Evolutionary conservation across 768 basidiomycete species (phyloP).

Genomic region (Multifurca ochricompacta): DNA sequence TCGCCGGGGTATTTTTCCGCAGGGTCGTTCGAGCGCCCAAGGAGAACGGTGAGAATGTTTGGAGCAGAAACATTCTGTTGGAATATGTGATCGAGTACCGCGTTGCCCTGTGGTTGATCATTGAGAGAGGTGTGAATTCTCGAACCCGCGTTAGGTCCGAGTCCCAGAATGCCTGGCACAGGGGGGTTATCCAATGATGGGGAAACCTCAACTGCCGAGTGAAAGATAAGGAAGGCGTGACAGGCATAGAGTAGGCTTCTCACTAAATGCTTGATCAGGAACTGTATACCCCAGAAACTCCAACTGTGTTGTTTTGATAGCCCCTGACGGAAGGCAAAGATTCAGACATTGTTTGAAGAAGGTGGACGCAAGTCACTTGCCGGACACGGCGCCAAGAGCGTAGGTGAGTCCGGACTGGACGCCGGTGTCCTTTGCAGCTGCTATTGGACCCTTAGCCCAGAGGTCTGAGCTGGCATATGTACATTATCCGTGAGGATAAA

Average conservation of each 20-base stretch:
- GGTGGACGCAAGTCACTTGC: neutral
- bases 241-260: neutral
- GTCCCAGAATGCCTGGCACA: slow-evolving; percentile 27
- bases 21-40: slow-evolving; percentile 27
- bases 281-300: slow-evolving; percentile 25
- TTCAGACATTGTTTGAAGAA: neutral
- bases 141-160: slow-evolving; percentile 28
- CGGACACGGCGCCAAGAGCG: neutral
- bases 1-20: slow-evolving; percentile 25
- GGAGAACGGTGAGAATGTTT: slow-evolving; percentile 28
- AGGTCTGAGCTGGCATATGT: slow-evolving; percentile 25
- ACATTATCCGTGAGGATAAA: neutral
- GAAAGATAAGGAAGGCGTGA: neutral
- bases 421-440: slow-evolving; percentile 20
- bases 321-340: slow-evolving; percentile 21
- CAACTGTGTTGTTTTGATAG: slow-evolving; percentile 24
- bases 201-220: slow-evolving; percentile 6
- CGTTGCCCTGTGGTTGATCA: slow-evolving; percentile 22
- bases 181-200: slow-evolving; percentile 17
- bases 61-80: slow-evolving; percentile 26
- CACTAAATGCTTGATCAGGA: slow-evolving; percentile 26
- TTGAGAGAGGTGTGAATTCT: slow-evolving; percentile 16
- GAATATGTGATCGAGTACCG: slow-evolving; percentile 30
- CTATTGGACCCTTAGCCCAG: slow-evolving; percentile 26
- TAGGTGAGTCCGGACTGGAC: slow-evolving; percentile 21